Base-by-base conservation (phyloP, 1,284 basidiomycete genomes). In the Ustilago loliicola region DNA sequence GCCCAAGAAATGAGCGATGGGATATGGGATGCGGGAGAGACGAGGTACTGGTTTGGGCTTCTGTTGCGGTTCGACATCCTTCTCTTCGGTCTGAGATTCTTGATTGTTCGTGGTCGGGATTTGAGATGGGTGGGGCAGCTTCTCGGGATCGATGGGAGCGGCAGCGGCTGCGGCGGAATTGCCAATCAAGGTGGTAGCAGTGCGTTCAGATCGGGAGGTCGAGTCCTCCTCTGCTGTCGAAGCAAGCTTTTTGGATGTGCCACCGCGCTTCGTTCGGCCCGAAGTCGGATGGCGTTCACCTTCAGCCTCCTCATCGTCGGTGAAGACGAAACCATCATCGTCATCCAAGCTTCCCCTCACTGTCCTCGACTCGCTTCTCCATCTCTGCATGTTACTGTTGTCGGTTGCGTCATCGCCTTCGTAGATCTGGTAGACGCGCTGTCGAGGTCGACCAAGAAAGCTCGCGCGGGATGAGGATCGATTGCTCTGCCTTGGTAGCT, bases 1-100 rank as follows among this genome's bases (percentile, higher is more conserved):
- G 29, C 76, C 79, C 1, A 79, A 66, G 40, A 79, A 76, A 54
- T 80, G 76, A 4, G 72, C 71, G 36, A 79, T 57, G 3, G 69
- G 76, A 30, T 78, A 74, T 0, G 79, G 72, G 19, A 78, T 64
- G 34, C 75, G 75, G 10, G 75, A 77, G 5, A 77, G 70, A 23
- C 66, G 60, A 54, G 75, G 64, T 29, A 64, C 56, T 2, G 57
- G 70, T 32, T 77, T 60, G 3, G 66, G 23, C 38, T 66, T 53
- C 6, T 56, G 34, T 23, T 77, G 75, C 38, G 66, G 63, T 45
- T 77, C 75, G 19, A 73, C 63, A 23, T 77, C 74, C 17, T 65
- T 55, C 8, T 58, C 47, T 32, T 71, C 68, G 52, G 2, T 32
- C 15, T 19, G 40, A 25, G 34, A 25, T 19, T 6, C 23, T n/a